These are phyloP conservation scores for Perilla frutescens DNA, from an alignment of 257 asterid species.

Conservation along the genomic window DNA sequence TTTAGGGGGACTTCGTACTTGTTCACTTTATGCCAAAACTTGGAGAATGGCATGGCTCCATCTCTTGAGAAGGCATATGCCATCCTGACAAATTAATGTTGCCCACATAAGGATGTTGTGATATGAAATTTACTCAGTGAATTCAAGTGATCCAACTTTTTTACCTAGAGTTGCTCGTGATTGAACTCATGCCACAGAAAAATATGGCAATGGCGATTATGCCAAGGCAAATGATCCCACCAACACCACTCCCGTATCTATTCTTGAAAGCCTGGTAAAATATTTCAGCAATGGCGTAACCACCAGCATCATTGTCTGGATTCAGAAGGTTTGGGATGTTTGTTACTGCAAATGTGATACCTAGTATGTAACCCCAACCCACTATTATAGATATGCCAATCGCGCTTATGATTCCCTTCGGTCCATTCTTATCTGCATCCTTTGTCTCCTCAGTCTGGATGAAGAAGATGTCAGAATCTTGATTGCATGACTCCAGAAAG, in stretches of 20 bases:
- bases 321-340: conserved; percentile 73
- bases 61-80: conserved; percentile 96
- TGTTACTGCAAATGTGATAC: conserved; percentile 90
- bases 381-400: conserved; percentile 87
- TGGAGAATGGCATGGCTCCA: conserved; percentile 97
- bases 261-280: conserved; percentile 78
- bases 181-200: conserved; percentile 95
- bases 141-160: conserved; percentile 15
- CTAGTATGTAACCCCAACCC: conserved; percentile 96
- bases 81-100: conserved; percentile 58
- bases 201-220: conserved; percentile 82
- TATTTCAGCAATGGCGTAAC: conserved; percentile 90
- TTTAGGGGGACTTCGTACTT: conserved; percentile 81
- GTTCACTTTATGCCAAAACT: conserved; percentile 87
- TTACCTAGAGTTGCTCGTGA: conserved; percentile 97
- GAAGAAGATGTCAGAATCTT: conserved; percentile 28
- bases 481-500: background rate
- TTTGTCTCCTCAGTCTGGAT: conserved; percentile 93
- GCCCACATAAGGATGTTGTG: background rate
- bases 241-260: conserved; percentile 79
- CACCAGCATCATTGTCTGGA: conserved; percentile 78
- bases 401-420: conserved; percentile 88
- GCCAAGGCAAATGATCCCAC: conserved; percentile 78
- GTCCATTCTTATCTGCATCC: conserved; percentile 84
- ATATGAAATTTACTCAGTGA: background rate